phyloP scores from a whole-genome alignment of 2,329 filamentous ascomycete genomes.

The Exophiala sp. region DNA sequence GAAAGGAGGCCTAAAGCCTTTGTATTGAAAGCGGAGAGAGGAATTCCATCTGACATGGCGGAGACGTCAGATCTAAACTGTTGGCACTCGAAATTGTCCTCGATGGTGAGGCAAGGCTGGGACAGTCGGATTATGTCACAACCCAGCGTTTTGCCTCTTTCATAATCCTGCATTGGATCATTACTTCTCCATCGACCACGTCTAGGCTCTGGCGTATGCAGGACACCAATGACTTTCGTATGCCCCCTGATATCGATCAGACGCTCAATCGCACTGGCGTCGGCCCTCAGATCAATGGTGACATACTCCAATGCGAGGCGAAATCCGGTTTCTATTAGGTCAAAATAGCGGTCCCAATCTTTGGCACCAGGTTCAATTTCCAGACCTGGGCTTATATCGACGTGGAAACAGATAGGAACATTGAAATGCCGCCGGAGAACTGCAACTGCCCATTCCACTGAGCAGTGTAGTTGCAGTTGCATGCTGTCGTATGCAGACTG shows the following conservation, averaged over 20 bases:
- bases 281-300: slow-evolving; percentile 34
- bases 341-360: slow-evolving; percentile 30
- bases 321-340: slow-evolving; percentile 38
- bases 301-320: slow-evolving; percentile 40
- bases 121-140: neutral
- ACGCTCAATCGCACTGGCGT: slow-evolving; percentile 21
- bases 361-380: neutral
- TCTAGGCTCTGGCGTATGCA: neutral
- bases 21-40: slow-evolving; percentile 35
- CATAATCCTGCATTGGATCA: neutral
- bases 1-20: slow-evolving; percentile 39
- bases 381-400: slow-evolving; percentile 37
- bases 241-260: neutral
- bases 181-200: neutral
- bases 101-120: neutral
- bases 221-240: neutral
- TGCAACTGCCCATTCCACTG: slow-evolving; percentile 51
- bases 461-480: slow-evolving; percentile 43
- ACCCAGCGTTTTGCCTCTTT: neutral
- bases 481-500: too few species aligned
- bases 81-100: neutral
- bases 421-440: slow-evolving; percentile 55
- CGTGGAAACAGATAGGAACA: slow-evolving; percentile 56
- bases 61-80: neutral
- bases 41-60: neutral